Percentiles rank a stretch among this genome's conserved stretches.
Conservation (phyloP, 352 stramenopile species). For the Saprolegnia diclina region DNA sequence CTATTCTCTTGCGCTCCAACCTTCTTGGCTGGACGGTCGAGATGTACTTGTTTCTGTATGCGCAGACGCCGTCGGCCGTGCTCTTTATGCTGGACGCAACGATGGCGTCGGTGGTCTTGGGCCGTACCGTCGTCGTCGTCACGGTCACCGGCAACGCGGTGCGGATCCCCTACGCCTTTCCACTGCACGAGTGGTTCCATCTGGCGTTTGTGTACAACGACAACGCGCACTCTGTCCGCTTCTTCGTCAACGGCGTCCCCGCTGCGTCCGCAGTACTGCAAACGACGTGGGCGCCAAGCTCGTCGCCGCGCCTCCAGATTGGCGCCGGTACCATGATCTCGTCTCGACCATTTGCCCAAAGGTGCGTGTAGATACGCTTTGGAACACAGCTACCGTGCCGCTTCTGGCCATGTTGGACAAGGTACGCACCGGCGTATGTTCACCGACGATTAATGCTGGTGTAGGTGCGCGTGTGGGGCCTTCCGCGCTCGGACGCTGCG, state of each 20-base stretch:
- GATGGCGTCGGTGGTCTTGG: neutral
- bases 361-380: slow-evolving; percentile 2
- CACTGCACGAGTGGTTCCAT: neutral
- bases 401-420: neutral
- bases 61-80: neutral
- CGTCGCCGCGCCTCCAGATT: neutral
- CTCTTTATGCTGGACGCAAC: neutral
- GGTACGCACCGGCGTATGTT: neutral
- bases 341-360: too few species aligned
- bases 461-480: neutral
- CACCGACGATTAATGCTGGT: neutral
- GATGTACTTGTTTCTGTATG: neutral
- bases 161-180: neutral
- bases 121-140: neutral
- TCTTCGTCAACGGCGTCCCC: neutral
- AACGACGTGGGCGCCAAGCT: neutral
- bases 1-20: neutral
- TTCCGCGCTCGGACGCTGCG: neutral
- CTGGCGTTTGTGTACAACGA: neutral
- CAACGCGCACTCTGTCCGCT: neutral
- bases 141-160: neutral
- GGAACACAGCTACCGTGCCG: neutral
- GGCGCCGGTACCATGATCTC: neutral
- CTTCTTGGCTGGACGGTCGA: neutral
- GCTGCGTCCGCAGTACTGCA: neutral